Evolutionary conservation across 192 early-diverging fungal genomes (phyloP), one percentile per base, ranked within the genome.

Genomic region (Backusella liffmaniae): DNA sequence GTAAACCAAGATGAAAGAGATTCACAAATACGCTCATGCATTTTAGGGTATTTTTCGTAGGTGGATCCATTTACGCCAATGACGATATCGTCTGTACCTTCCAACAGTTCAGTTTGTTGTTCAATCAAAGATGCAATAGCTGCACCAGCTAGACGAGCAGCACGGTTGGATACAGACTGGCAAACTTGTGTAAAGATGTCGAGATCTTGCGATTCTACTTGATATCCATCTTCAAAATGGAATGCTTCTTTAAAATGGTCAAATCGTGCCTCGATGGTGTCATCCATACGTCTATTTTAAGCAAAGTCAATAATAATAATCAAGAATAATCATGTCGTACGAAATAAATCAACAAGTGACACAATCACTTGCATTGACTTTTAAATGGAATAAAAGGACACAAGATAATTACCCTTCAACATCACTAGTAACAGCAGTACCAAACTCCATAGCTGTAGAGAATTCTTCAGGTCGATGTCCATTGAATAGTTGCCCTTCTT

Each of bases 1-100:
- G 91, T 95, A 62, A 97, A 85, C 80, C 96, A 88, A 53, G 91
- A 87, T 42, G 85, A 82, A 53, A 97, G 78, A 49, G 93, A 88
- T 66, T 88, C 85, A 67, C 90, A 85, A 85, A 98, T 92, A 68
- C 91, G 84, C 65, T 92, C 86, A 39, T 91, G 88, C 84, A 94
- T 96, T 79, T 91, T 87, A 10, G 95, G 93, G 81, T 96, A 98
- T 71, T 92, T 88, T 84, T 97, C 93, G 83, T 93, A 98, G 36
- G 95, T 86, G 37, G 92, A 94, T 23, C 97, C 97, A 74, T 96
- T 95, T 69, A 98, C 92, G 30, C 94, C 97, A 35, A 98, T 92
- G 5, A 94, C 94, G 73, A 91, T 84, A 73, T 86, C 75, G 30
- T 79, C 65, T 36, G n/a, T 41, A 73, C 80, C 67, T 44, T 69